Evolutionary conservation across 2,329 filamentous ascomycete genomes (phyloP), one percentile per base, ranked within the genome.

Genomic region (Penicillium oxalicum): DNA sequence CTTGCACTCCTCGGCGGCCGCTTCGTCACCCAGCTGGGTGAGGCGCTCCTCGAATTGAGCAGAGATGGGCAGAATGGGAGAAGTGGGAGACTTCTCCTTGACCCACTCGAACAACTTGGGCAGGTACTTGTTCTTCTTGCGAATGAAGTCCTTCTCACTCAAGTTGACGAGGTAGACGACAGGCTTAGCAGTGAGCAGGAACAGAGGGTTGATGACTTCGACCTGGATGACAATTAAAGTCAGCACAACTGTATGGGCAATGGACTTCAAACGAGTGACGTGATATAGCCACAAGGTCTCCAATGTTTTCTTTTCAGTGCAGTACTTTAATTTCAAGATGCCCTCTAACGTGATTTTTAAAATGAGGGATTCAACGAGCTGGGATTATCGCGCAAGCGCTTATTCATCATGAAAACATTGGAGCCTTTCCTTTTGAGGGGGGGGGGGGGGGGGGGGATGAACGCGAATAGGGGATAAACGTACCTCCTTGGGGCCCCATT

Each of bases 111-210:
- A 88, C 60, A 97, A 85, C 76, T 91, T 93, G 59, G 87, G 82
- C 48, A 98, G 82, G 75, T 98, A 84, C 84, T 98, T 98, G 82
- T 98, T 98, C 86, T 97, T 98, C 78, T 97, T 93, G 65, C 93
- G 87, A 66, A 96, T 85, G 72, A 91, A 98, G 73, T 98, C 93
- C 73, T 84, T 91, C 77, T 98, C 94, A 55, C 89, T 95, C 53
- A 98, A 77, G 77, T 98, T 98, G 76, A 97, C 88, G 38, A 98
- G 80, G 76, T 89, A 97, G 59, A 98, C 91, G 49, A 96, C 91
- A 3, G 93, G 91, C 77, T 98, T 98, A 58, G 94, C 93, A 34
- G 90, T 90, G 51, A 98, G 82, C 50, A 98, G 85, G 76, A 95
- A 87, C 26, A 98, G 82, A 63, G 91, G 88, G 78, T 98, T 98